Base-by-base conservation (phyloP, 2,329 filamentous ascomycete species). In the Venturia pyrina region DNA sequence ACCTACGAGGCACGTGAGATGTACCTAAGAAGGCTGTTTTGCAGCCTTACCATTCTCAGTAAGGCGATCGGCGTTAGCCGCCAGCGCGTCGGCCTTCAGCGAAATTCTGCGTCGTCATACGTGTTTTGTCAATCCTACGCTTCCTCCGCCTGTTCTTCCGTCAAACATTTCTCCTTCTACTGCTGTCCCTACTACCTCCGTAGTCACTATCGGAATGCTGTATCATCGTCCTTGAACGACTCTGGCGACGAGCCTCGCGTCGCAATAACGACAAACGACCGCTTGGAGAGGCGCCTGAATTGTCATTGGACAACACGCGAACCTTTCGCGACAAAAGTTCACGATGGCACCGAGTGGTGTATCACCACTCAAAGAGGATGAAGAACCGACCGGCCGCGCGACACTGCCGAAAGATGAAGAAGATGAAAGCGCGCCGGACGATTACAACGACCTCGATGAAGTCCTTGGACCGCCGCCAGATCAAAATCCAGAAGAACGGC, bases 381-480 rank as follows among this genome's bases (percentile, higher is more conserved):
- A 59, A n/a, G 13, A 59, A 6, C 8, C 28, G 13, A 11, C 53
- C 13, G 15, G 37, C 8, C 53, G 34, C 1, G 50, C 32, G 7
- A n/a, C 37, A n/a, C 24, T 10, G 6, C 28, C 32, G 19, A 21
- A 37, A 19, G 53, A 59, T 37, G 53, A 59, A 37, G 53, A 32
- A 34, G 53, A 40, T 32, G 32, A 37, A 40, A 37, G 53, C 19
- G 28, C 53, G 19, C 53, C 32, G 13, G 28, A 62, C 19, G 41
- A 57, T 28, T 65, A 66, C 63, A 62, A 65, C 50, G 62, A 65
- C 40, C 66, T 64, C 41, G 17, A 40, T 13, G 62, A 64, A 50
- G 41, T 64, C 21, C 21, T 34, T 21, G 62, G 7, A 28, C 62
- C 62, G 15, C 21, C 62, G 1, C 62, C 62, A 24, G 19, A 50